Conservation (phyloP, 1,284 basidiomycete genomes). For the Boletus hoseneyae region DNA sequence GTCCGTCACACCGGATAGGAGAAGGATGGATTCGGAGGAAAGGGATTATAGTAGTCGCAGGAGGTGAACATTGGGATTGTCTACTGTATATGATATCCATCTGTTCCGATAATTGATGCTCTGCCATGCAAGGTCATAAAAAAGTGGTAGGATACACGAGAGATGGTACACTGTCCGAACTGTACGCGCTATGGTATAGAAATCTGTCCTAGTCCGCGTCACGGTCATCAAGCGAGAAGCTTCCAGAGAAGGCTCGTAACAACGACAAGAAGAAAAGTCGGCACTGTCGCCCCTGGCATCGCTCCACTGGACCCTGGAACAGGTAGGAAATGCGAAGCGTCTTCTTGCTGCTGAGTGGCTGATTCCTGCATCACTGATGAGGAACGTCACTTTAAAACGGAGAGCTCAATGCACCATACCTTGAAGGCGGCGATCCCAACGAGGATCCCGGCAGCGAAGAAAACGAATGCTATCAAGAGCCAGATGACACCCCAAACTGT, state of each 20-base stretch:
- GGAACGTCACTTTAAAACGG: neutral
- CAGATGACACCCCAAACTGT: conserved; percentile 88
- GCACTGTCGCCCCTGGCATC: conserved; percentile 14
- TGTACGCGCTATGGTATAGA: neutral
- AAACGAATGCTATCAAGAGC: conserved; percentile 78
- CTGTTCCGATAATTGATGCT: too few species aligned
- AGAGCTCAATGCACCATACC: conserved; percentile 36
- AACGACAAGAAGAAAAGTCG: conserved; percentile 20
- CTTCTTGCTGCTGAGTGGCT: conserved; percentile 46
- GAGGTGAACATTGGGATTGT: conserved; percentile 11
- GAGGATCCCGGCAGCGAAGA: conserved; percentile 81
- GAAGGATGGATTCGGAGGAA: conserved; percentile 23
- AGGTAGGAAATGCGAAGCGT: conserved; percentile 58
- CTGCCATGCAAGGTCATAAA: too few species aligned
- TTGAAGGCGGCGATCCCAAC: conserved; percentile 88
- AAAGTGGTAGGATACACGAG: neutral
- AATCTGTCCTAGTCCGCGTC: neutral
- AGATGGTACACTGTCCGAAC: conserved; percentile 8
- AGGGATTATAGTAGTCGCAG: conserved; percentile 21
- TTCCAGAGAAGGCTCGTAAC: conserved; percentile 26
- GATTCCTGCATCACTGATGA: conserved; percentile 44
- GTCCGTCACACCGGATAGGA: conserved; percentile 23
- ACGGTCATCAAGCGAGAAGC: conserved; percentile 17
- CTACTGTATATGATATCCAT: conserved; percentile 1
- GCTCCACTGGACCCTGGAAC: conserved; percentile 53